Evolutionary conservation across 2,329 filamentous ascomycete species (phyloP).

Genomic region (Venturia carpophila): DNA sequence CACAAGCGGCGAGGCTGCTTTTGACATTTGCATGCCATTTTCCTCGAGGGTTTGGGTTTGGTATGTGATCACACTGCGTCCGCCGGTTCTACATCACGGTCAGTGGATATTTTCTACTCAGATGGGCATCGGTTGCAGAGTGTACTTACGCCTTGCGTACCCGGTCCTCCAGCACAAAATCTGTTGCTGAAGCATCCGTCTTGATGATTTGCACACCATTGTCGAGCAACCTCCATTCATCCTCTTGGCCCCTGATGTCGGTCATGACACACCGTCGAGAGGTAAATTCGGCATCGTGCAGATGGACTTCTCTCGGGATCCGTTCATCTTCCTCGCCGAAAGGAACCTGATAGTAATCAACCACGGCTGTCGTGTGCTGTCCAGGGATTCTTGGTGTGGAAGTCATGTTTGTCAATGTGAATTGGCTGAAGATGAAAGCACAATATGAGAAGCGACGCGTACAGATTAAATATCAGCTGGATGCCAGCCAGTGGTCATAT

Average conservation of each 20-base stretch:
- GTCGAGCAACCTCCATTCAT: slow-evolving; percentile 9
- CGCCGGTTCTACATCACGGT: background rate
- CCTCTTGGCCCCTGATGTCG: slow-evolving; percentile 2
- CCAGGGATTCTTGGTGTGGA: background rate
- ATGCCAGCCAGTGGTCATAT: background rate
- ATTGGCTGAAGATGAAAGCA: background rate
- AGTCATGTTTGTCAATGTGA: background rate
- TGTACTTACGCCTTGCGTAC: background rate
- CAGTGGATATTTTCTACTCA: background rate
- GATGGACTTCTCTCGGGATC: background rate
- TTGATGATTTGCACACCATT: slow-evolving; percentile 8
- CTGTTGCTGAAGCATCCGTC: background rate
- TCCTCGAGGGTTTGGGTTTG: background rate
- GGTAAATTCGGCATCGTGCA: slow-evolving; percentile 4
- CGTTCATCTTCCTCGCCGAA: background rate
- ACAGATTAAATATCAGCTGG: background rate
- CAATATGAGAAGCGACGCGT: too few relatives aligned
- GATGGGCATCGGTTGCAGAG: background rate
- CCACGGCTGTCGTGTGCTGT: slow-evolving; percentile 3
- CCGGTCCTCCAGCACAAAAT: background rate
- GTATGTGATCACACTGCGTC: background rate
- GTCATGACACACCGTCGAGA: slow-evolving; percentile 1
- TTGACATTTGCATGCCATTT: background rate
- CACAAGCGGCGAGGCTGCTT: background rate
- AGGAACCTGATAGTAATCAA: background rate